phyloP scores from a whole-genome alignment of 2,329 filamentous ascomycete species.

The Byssochlamys sp. region DNA sequence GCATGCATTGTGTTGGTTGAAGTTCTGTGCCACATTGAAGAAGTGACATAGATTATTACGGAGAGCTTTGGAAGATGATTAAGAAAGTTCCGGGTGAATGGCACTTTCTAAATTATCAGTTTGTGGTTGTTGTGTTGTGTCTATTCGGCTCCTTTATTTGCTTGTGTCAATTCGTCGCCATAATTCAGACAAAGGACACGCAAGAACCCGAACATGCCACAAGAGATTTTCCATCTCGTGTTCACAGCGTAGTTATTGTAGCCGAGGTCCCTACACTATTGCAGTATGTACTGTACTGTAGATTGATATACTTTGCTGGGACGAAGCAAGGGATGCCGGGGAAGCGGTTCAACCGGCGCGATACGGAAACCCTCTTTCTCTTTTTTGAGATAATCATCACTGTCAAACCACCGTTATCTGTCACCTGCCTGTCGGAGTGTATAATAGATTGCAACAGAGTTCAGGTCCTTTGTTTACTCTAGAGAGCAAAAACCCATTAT shows the following conservation, averaged over 20 bases:
- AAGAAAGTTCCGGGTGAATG: neutral
- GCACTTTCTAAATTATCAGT: neutral
- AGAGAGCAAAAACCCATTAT: neutral
- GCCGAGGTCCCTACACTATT: neutral
- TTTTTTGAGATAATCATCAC: neutral
- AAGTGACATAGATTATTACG: neutral
- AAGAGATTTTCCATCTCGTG: neutral
- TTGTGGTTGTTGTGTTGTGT: neutral
- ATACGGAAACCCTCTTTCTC: neutral
- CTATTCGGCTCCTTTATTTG: neutral
- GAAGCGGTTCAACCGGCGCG: neutral
- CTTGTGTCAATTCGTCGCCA: neutral
- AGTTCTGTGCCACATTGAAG: neutral
- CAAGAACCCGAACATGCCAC: neutral
- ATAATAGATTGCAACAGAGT: neutral
- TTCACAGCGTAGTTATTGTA: neutral
- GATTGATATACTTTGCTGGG: neutral
- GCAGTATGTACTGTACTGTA: neutral
- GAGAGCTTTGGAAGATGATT: neutral
- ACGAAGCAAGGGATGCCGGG: neutral
- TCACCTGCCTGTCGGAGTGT: neutral
- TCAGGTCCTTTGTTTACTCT: neutral
- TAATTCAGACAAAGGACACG: neutral
- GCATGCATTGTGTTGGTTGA: neutral
- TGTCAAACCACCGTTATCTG: neutral